Evolutionary conservation across 2,329 filamentous ascomycete genomes (phyloP).

Genomic region (Metarhizium rileyi): DNA sequence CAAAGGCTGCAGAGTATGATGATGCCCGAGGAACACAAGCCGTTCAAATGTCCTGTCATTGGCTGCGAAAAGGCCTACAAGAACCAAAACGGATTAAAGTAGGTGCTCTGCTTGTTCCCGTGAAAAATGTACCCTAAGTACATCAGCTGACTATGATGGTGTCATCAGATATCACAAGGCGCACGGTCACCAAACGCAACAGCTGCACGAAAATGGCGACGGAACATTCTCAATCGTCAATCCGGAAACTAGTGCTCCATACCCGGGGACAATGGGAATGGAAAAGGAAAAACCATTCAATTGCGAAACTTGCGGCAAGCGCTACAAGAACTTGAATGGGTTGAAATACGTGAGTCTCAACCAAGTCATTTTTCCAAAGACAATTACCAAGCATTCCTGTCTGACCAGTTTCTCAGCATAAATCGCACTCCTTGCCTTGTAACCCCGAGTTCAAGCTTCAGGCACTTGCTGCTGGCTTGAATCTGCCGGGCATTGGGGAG

Average conservation of each 20-base stretch:
- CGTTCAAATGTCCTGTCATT: constrained; percentile 95
- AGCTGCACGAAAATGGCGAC: constrained; percentile 91
- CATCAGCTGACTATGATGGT: not conserved
- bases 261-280: constrained; percentile 96
- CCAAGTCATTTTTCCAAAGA: not conserved
- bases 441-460: constrained; percentile 63
- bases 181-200: constrained; percentile 94
- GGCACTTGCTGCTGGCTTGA: constrained; percentile 34
- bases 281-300: constrained; percentile 99
- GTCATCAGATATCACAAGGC: constrained; percentile 54
- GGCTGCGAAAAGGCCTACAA: constrained; percentile 99
- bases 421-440: constrained; percentile 77
- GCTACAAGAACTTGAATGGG: constrained; percentile 98
- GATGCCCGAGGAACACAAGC: constrained; percentile 86
- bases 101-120: constrained; percentile 24
- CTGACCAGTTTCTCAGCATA: constrained; percentile 44
- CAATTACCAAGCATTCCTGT: not conserved
- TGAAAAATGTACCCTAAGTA: not conserved
- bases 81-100: constrained; percentile 98
- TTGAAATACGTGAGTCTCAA: constrained; percentile 70
- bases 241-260: constrained; percentile 85
- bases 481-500: constrained; percentile 34
- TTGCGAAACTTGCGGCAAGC: constrained; percentile 93
- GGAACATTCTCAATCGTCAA: constrained; percentile 98
- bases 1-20: constrained; percentile 51